A percentile compares a stretch with the other conserved stretches of the same genome.
phyloP scores from a whole-genome alignment of 768 basidiomycete genomes.

The Lenzites betulinus region DNA sequence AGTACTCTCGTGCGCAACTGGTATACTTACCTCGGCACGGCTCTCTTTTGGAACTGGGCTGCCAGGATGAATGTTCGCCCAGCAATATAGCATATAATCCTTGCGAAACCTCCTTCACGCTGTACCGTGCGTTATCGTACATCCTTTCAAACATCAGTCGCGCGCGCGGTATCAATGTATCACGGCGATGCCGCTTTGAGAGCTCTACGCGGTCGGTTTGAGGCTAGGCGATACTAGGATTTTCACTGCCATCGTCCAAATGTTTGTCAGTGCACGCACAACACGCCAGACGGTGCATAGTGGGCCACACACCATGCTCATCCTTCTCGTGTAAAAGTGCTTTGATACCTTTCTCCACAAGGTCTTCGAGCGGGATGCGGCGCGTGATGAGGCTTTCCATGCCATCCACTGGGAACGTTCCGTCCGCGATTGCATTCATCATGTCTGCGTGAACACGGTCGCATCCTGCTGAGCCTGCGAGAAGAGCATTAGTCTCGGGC shows the following conservation, averaged over 20 bases:
- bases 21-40: too few species aligned
- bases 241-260: background rate
- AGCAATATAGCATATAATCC: too few species aligned
- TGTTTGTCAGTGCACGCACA: background rate
- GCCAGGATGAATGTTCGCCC: too few species aligned
- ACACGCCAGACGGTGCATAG: background rate
- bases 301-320: conserved; percentile 38
- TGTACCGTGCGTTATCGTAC: too few species aligned
- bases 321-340: conserved; percentile 43
- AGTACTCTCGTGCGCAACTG: too few species aligned
- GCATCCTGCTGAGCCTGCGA: conserved; percentile 40
- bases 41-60: too few species aligned
- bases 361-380: conserved; percentile 43
- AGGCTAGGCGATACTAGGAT: conserved; percentile 2
- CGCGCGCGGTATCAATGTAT: too few species aligned
- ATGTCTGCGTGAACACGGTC: conserved; percentile 42
- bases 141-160: too few species aligned
- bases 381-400: conserved; percentile 46
- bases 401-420: conserved; percentile 35
- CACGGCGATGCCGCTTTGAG: too few species aligned
- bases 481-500: too few species aligned
- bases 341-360: conserved; percentile 46
- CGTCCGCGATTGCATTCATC: conserved; percentile 40
- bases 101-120: too few species aligned
- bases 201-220: background rate